These are phyloP conservation scores for Debaryomycetaceae sp. DNA, from an alignment of 1,139 yeast species.

Conservation along the genomic window DNA sequence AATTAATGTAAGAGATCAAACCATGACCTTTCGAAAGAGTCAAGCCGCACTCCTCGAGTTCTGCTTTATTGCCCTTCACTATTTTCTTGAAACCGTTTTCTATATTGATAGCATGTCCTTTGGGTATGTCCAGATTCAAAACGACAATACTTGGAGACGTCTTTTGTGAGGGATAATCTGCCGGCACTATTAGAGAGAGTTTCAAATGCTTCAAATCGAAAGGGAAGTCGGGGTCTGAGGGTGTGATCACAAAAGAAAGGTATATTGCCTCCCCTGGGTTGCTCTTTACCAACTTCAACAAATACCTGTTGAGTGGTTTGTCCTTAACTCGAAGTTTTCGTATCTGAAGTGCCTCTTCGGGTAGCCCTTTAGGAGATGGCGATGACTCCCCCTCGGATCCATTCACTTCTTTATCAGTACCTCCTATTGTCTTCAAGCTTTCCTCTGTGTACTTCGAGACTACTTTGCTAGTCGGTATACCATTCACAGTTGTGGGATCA, in stretches of 20 bases:
- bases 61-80: conserved; percentile 28
- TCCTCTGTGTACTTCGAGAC: neutral
- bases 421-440: neutral
- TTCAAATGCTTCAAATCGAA: conserved; percentile 53
- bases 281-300: conserved; percentile 22
- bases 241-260: conserved; percentile 37
- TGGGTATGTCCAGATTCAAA: conserved; percentile 65
- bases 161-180: conserved; percentile 45
- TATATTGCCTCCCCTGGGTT: conserved; percentile 33
- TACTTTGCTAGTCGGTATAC: conserved; percentile 13
- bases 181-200: conserved; percentile 53
- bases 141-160: conserved; percentile 48
- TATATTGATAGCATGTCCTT: conserved; percentile 64
- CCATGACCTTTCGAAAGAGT: conserved; percentile 44
- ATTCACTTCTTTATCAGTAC: conserved; percentile 1
- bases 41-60: conserved; percentile 21
- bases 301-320: conserved; percentile 17
- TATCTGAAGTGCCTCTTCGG: conserved; percentile 11
- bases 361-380: neutral
- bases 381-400: neutral
- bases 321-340: conserved; percentile 6
- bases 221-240: conserved; percentile 76
- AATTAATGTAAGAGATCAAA: conserved; percentile 49
- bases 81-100: conserved; percentile 61
- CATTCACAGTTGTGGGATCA: conserved; percentile 35